These are phyloP conservation scores for Psilocybe cyanescens DNA, from an alignment of 768 basidiomycete species.

Conservation along the genomic window DNA sequence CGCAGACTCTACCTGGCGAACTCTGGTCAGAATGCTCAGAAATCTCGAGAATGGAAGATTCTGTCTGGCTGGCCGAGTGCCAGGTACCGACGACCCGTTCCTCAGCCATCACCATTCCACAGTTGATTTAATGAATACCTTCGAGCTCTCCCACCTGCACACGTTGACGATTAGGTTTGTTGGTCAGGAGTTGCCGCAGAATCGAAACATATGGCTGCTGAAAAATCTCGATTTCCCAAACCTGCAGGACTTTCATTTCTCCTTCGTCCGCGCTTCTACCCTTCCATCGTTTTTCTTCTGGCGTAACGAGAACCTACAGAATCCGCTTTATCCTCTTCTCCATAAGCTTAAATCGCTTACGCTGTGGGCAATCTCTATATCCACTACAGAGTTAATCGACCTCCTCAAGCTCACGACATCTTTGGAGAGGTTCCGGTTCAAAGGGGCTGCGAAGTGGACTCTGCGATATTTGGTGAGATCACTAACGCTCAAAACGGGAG, in stretches of 20 bases:
- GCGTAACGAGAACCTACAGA: not conserved
- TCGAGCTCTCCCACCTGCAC: not conserved
- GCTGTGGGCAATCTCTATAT: not conserved
- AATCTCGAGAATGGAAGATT: not conserved
- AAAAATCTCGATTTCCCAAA: not conserved
- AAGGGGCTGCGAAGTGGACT: not conserved
- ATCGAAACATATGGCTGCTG: not conserved
- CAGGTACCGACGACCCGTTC: not conserved
- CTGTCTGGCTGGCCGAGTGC: not conserved
- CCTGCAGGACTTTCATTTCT: slow-evolving; percentile 1
- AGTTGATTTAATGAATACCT: not conserved
- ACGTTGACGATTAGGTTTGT: not conserved
- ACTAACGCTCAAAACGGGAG: not conserved
- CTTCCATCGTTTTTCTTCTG: not conserved
- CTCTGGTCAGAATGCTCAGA: not conserved
- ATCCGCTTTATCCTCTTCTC: not conserved
- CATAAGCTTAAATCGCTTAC: not conserved
- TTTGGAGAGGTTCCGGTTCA: not conserved
- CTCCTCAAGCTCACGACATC: not conserved
- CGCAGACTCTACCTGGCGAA: not conserved
- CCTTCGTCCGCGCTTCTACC: not conserved
- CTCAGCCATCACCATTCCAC: not conserved
- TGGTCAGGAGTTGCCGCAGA: not conserved
- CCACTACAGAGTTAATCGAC: not conserved
- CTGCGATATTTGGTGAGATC: not conserved